Percentiles rank a stretch among this genome's conserved stretches.
phyloP scores from a whole-genome alignment of 148 eudicot genomes.

The Pharnaceum exiguum region DNA sequence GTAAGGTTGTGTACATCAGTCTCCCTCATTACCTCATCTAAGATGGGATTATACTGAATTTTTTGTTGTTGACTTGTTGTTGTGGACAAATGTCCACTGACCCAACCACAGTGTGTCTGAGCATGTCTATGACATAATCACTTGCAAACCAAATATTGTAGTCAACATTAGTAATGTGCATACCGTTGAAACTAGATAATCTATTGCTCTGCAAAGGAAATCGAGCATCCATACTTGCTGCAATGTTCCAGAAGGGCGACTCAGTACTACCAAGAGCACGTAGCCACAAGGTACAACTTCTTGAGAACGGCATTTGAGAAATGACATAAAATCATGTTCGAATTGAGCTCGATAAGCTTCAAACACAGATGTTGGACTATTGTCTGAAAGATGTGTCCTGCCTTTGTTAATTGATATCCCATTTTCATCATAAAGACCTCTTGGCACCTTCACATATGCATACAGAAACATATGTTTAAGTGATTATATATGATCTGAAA shows the following conservation, averaged over 20 bases:
- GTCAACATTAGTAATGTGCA: too few species aligned
- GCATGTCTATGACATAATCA: too few species aligned
- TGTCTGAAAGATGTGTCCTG: background rate
- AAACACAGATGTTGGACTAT: background rate
- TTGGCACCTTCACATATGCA: slow-evolving; percentile 14
- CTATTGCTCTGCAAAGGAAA: background rate
- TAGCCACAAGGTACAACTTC: slow-evolving; percentile 9
- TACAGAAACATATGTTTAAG: too few species aligned
- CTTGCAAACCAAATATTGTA: too few species aligned
- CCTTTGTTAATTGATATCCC: slow-evolving; percentile 2
- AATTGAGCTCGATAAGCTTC: slow-evolving; percentile 11
- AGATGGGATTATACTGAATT: too few species aligned
- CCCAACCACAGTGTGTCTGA: too few species aligned
- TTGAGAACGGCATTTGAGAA: slow-evolving; percentile 1
- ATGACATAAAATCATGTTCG: slow-evolving; percentile 2
- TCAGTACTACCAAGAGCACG: background rate
- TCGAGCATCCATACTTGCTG: background rate
- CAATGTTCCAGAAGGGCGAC: background rate
- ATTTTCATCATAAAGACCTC: background rate
- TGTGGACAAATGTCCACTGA: too few species aligned
- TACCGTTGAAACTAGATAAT: background rate
- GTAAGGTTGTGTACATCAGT: too few species aligned
- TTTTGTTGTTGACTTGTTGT: too few species aligned
- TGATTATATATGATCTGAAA: too few species aligned
- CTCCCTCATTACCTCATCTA: too few species aligned